Conservation (phyloP, 352 stramenopile genomes). For the Elongisporangium anandrum region DNA sequence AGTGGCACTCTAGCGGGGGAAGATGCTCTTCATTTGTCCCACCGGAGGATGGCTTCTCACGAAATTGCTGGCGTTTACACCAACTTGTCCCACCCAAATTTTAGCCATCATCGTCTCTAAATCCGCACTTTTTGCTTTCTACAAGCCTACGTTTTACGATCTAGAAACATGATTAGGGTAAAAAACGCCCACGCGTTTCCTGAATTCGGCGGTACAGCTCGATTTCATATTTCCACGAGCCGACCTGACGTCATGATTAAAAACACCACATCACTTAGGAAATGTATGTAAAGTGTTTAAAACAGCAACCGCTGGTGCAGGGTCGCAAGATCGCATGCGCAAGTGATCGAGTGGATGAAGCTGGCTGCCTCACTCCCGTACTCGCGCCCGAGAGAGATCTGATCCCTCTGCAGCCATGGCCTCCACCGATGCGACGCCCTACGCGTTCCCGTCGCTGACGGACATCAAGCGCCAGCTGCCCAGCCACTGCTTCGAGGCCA, state of each 20-base stretch:
- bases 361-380: slow-evolving; percentile 2
- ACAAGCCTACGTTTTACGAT: background rate
- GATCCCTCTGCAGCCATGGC: slow-evolving; percentile 12
- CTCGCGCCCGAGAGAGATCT: background rate
- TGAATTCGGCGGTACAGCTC: background rate
- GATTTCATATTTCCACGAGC: background rate
- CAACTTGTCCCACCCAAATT: background rate
- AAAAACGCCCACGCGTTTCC: background rate
- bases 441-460: slow-evolving; percentile 72
- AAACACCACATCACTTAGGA: background rate
- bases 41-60: background rate
- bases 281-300: background rate
- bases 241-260: background rate
- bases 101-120: background rate
- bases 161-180: background rate
- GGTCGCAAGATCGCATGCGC: background rate
- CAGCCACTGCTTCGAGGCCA: slow-evolving; percentile 69
- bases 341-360: background rate
- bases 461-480: slow-evolving; percentile 80
- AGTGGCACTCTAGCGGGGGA: background rate
- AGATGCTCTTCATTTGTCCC: background rate
- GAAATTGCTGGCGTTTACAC: background rate
- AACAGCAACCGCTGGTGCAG: background rate
- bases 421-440: slow-evolving; percentile 15
- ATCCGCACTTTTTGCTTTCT: background rate